Evolutionary conservation across 169 alveolate species (phyloP).

Genomic region (Plasmodium ovale): DNA sequence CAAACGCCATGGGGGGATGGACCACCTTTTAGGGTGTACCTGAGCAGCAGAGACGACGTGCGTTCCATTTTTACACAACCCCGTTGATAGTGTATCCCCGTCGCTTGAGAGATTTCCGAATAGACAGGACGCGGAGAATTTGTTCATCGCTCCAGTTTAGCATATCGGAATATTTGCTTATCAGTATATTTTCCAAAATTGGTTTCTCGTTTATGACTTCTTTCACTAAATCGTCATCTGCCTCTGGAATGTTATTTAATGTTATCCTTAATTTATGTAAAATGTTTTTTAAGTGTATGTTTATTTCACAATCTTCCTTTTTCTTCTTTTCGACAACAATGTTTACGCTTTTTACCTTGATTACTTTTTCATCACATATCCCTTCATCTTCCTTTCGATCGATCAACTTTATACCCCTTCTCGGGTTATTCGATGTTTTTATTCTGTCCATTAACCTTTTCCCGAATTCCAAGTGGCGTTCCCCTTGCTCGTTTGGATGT

Average conservation of each 20-base stretch:
- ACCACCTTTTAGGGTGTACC: too few species aligned
- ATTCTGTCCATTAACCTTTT: conserved; percentile 34
- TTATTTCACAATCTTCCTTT: not conserved
- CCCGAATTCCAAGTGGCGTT: conserved; percentile 3
- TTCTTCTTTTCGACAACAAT: not conserved
- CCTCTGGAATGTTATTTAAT: conserved; percentile 41
- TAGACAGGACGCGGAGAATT: conserved; percentile 30
- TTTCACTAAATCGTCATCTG: conserved; percentile 46
- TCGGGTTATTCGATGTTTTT: conserved; percentile 10
- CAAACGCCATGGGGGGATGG: not conserved
- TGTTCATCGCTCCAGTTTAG: conserved; percentile 41
- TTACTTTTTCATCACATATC: not conserved
- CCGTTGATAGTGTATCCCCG: conserved; percentile 33
- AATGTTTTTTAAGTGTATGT: not conserved
- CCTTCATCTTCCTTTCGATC: conserved; percentile 14
- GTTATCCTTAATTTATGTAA: conserved; percentile 25
- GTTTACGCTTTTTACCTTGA: conserved; percentile 14
- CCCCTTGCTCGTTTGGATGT: too few species aligned
- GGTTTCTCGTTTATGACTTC: conserved; percentile 44
- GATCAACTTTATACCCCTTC: conserved; percentile 59
- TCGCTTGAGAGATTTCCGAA: conserved; percentile 26
- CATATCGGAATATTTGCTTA: conserved; percentile 45
- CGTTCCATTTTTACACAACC: not conserved
- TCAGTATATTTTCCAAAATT: conserved; percentile 30
- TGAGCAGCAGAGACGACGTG: too few species aligned